Percentiles rank a stretch among this genome's conserved stretches.
These are phyloP conservation scores for Ceratocystis ficicola DNA, from an alignment of 2,329 filamentous ascomycete genomes.

Conservation along the genomic window DNA sequence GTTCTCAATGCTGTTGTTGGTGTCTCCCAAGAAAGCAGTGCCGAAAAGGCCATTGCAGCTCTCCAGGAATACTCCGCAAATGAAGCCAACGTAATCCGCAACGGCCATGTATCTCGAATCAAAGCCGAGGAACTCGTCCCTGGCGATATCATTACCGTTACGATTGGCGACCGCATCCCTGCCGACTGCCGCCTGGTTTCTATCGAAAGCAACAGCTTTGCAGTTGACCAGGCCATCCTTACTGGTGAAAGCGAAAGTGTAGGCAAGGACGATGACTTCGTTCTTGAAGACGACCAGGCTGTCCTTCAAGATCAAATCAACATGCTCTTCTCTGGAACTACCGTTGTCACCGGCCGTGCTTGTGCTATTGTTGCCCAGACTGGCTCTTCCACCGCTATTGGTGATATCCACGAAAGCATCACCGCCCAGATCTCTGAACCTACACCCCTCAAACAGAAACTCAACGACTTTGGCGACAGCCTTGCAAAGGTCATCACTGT, in stretches of 20 bases:
- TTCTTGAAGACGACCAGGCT: slow-evolving; percentile 64
- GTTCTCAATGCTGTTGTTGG: slow-evolving; percentile 94
- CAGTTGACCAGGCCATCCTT: slow-evolving; percentile 90
- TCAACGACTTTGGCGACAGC: slow-evolving; percentile 94
- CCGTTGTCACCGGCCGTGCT: slow-evolving; percentile 86
- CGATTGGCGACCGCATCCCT: slow-evolving; percentile 85
- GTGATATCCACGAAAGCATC: slow-evolving; percentile 98
- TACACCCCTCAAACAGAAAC: slow-evolving; percentile 93
- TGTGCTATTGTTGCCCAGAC: slow-evolving; percentile 84
- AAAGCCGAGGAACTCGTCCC: slow-evolving; percentile 97
- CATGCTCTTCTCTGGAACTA: slow-evolving; percentile 97
- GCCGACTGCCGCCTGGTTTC: slow-evolving; percentile 84
- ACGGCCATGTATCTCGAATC: slow-evolving; percentile 60
- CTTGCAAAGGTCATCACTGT: slow-evolving; percentile 96
- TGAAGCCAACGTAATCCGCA: slow-evolving; percentile 83
- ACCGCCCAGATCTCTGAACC: slow-evolving; percentile 95
- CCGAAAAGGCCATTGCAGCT: slow-evolving; percentile 94
- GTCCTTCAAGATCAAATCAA: slow-evolving; percentile 97
- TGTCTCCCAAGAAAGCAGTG: slow-evolving; percentile 96
- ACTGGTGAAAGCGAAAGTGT: slow-evolving; percentile 98
- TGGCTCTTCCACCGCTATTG: slow-evolving; percentile 82
- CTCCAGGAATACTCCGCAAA: slow-evolving; percentile 98
- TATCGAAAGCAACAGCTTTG: slow-evolving; percentile 95
- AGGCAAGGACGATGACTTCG: slow-evolving; percentile 58
- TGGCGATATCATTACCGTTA: slow-evolving; percentile 77